Conservation (phyloP, 1,284 basidiomycete genomes). For the Rhodotorula sp. region DNA sequence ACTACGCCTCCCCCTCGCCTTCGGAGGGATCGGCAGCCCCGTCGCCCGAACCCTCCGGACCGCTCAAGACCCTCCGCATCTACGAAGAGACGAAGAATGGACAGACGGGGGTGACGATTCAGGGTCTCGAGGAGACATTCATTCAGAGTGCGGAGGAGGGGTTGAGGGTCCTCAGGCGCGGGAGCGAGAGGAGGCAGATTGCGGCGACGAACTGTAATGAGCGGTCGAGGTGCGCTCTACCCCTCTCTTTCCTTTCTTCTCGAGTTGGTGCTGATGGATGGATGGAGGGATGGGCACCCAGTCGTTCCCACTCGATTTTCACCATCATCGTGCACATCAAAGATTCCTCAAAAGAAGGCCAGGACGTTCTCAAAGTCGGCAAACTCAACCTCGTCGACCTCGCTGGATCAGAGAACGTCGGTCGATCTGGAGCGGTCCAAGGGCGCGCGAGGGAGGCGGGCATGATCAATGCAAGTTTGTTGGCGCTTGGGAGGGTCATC, state of each 20-base stretch:
- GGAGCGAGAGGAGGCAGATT: slow-evolving; percentile 85
- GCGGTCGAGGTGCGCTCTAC: slow-evolving; percentile 63
- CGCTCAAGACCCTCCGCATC: slow-evolving; percentile 70
- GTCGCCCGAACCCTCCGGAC: slow-evolving; percentile 62
- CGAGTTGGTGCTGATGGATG: not conserved
- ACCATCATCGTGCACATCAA: slow-evolving; percentile 92
- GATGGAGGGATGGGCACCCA: slow-evolving; percentile 40
- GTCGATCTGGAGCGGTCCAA: slow-evolving; percentile 90
- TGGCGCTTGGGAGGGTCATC: slow-evolving; percentile 95
- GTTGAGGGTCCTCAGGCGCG: slow-evolving; percentile 77
- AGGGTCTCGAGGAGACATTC: slow-evolving; percentile 87
- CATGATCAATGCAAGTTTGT: slow-evolving; percentile 97
- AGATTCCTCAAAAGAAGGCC: slow-evolving; percentile 65
- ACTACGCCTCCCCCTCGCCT: slow-evolving; percentile 52
- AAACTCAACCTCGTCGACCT: slow-evolving; percentile 97
- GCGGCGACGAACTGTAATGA: slow-evolving; percentile 98
- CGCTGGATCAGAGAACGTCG: slow-evolving; percentile 97
- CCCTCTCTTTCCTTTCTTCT: not conserved
- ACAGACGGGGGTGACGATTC: slow-evolving; percentile 70
- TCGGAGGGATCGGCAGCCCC: slow-evolving; percentile 14
- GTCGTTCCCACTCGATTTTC: slow-evolving; percentile 98
- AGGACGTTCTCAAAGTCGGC: slow-evolving; percentile 87
- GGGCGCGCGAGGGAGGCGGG: slow-evolving; percentile 94
- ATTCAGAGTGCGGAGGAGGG: slow-evolving; percentile 84
- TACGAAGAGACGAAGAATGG: slow-evolving; percentile 82